phyloP scores from a whole-genome alignment of 495 filamentous ascomycete species.

The Penicillium cosmopolitanum region DNA sequence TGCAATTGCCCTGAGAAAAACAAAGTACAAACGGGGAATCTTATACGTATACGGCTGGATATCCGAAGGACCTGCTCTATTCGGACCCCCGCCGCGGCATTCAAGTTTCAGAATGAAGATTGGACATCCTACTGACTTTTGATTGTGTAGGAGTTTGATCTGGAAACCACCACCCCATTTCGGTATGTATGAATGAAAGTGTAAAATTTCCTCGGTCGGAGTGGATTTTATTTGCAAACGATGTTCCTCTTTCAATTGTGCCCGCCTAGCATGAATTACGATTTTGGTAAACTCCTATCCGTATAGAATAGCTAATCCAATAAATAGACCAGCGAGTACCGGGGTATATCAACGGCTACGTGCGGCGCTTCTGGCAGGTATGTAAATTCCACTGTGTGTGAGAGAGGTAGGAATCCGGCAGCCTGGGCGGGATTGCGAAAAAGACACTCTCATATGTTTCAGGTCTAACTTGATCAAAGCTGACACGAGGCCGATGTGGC shows the following conservation, averaged over 20 bases:
- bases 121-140: neutral
- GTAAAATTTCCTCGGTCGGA: too few species aligned
- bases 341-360: constrained; percentile 92
- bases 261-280: neutral
- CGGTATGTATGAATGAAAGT: constrained; percentile 56
- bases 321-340: constrained; percentile 76
- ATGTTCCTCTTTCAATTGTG: neutral
- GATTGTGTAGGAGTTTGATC: constrained; percentile 75
- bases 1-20: too few species aligned
- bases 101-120: neutral
- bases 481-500: constrained; percentile 17
- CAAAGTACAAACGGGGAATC: too few species aligned
- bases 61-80: constrained; percentile 3
- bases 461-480: constrained; percentile 4
- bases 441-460: neutral
- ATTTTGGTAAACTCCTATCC: neutral
- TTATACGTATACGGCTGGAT: neutral
- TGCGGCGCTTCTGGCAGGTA: constrained; percentile 96
- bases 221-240: constrained; percentile 1
- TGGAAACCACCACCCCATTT: constrained; percentile 98
- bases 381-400: neutral
- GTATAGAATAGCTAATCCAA: constrained; percentile 2
- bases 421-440: neutral
- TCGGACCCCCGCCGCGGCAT: neutral
- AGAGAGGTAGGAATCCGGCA: neutral